Conservation (phyloP, 352 stramenopile genomes). For the Stephanocyclus meneghinianus region DNA sequence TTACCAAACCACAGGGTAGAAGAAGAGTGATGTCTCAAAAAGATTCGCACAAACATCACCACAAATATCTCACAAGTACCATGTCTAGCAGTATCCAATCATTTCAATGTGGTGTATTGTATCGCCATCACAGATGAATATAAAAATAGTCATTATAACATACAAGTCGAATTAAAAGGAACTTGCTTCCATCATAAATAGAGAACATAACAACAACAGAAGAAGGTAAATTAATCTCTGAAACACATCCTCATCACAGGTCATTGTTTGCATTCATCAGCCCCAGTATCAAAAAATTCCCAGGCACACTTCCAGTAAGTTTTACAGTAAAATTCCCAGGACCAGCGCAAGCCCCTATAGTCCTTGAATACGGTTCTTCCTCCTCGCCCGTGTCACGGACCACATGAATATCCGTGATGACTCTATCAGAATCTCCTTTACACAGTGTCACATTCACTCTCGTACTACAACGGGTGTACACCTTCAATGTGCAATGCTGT, state of each 20-base stretch:
- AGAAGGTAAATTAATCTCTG: no score
- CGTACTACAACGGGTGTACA: constrained; percentile 37
- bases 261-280: constrained; percentile 1
- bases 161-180: neutral
- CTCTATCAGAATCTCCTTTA: constrained; percentile 10
- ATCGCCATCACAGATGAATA: no score
- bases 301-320: neutral
- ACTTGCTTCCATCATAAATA: no score
- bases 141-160: neutral
- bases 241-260: neutral
- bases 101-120: no score
- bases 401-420: constrained; percentile 20
- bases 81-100: no score
- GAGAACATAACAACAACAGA: no score
- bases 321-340: constrained; percentile 17
- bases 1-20: no score
- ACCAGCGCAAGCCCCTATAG: constrained; percentile 27
- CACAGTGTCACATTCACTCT: constrained; percentile 21
- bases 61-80: no score
- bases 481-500: constrained; percentile 29
- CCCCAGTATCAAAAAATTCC: neutral
- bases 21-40: no score
- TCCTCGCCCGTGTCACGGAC: constrained; percentile 22
- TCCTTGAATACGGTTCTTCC: constrained; percentile 33
- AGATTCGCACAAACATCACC: no score